Percentiles rank a stretch among this genome's conserved stretches.
These are phyloP conservation scores for Irpex sp. DNA, from an alignment of 1,284 basidiomycete species.

Conservation along the genomic window DNA sequence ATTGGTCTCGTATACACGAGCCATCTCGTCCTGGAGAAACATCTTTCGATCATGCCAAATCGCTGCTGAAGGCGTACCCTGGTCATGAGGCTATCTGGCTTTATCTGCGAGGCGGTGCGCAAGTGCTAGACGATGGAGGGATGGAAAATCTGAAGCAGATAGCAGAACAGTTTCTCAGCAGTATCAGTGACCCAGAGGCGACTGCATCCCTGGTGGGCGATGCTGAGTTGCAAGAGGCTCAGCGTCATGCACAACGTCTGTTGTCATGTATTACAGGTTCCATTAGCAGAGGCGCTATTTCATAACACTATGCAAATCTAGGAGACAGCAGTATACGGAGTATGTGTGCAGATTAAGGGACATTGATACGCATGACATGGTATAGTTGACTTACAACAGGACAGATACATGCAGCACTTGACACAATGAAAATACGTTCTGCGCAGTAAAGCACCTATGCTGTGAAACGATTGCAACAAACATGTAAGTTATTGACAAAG, in stretches of 20 bases:
- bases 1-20: not conserved
- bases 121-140: not conserved
- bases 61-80: conserved; percentile 45
- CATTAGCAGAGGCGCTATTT: not conserved
- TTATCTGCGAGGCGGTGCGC: conserved; percentile 29
- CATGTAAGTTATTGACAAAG: not conserved
- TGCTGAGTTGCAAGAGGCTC: not conserved
- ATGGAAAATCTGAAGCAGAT: not conserved
- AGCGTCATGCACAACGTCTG: not conserved
- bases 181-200: not conserved
- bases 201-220: not conserved
- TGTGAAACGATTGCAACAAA: not conserved
- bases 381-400: not conserved
- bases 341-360: not conserved
- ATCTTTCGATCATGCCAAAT: conserved; percentile 32
- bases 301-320: not conserved
- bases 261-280: not conserved
- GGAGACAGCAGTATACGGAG: not conserved
- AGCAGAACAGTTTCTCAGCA: not conserved
- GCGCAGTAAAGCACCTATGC: not conserved
- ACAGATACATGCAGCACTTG: not conserved
- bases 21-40: not conserved
- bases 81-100: conserved; percentile 60
- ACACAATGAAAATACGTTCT: not conserved
- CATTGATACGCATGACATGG: not conserved